Percentiles rank a stretch among this genome's conserved stretches.
phyloP scores from a whole-genome alignment of 108 stramenopile genomes.

The Mediolabrus comicus region DNA sequence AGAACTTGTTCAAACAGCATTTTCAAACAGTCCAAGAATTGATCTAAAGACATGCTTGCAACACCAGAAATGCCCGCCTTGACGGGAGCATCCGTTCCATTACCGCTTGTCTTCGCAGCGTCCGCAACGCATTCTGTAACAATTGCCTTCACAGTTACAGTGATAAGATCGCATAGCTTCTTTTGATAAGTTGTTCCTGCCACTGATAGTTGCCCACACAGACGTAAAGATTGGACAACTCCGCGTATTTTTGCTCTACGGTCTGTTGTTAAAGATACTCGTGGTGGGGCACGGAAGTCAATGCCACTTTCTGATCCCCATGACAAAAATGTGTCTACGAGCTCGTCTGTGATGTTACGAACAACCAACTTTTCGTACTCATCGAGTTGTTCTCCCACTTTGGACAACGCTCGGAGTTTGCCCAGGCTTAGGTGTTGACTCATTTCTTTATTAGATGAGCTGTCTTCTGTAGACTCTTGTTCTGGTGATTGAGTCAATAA shows the following conservation, averaged over 20 bases:
- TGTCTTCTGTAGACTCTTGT: background rate
- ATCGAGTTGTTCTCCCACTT: slow-evolving; percentile 65
- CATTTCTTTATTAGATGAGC: background rate
- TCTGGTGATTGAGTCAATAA: slow-evolving; percentile 43
- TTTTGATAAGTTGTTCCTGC: slow-evolving; percentile 55
- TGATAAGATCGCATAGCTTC: slow-evolving; percentile 71
- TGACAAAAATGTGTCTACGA: slow-evolving; percentile 81
- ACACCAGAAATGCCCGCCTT: slow-evolving; percentile 57
- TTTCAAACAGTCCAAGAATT: slow-evolving; percentile 82
- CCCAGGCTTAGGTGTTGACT: slow-evolving; percentile 44
- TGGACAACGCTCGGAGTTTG: slow-evolving; percentile 57
- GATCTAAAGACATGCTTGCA: slow-evolving; percentile 73
- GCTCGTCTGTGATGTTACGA: slow-evolving; percentile 68
- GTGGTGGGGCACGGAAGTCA: slow-evolving; percentile 37
- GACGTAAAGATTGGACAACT: slow-evolving; percentile 54
- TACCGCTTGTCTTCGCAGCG: slow-evolving; percentile 23
- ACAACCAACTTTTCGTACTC: slow-evolving; percentile 86
- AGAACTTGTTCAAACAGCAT: slow-evolving; percentile 86
- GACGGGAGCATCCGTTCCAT: slow-evolving; percentile 5
- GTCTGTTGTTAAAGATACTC: slow-evolving; percentile 28
- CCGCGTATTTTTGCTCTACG: slow-evolving; percentile 40
- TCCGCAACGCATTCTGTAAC: slow-evolving; percentile 83
- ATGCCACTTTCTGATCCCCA: slow-evolving; percentile 53
- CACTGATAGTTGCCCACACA: slow-evolving; percentile 41
- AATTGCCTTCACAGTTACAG: slow-evolving; percentile 87